Evolutionary conservation across 108 stramenopile genomes (phyloP), one percentile per base, ranked within the genome.

Genomic region (Skeletonema marinoi): DNA sequence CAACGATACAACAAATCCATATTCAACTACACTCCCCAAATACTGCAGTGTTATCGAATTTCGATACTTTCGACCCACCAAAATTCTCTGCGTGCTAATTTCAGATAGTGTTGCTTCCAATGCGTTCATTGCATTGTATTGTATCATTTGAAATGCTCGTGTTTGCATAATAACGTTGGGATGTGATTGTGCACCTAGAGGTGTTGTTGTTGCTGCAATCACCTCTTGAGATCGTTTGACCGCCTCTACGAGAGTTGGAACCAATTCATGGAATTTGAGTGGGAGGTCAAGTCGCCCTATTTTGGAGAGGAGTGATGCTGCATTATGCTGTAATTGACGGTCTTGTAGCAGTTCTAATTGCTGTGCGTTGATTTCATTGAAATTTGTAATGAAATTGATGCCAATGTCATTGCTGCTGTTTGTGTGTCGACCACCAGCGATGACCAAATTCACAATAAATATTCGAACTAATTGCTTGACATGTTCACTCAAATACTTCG

Each of bases 241-340:
- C 17, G 68, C 69, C 42, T 46, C 66, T 11, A 80, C 60, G 32
- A 84, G 51, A 10, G 83, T 65, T 19, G 83, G 83, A 31, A 84
- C 75, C 56, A 84, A 48, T 17, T 70, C 64, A 50, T 70, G 74
- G 50, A 84, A 84, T 54, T 77, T 63, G 31, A 79, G 30, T 21
- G 83, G 83, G 13, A 84, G 59, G 65, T 84, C 78, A 41, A 80
- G 50, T 64, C 78, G 66, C 0, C 63, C 78, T 29, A 80, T 70
- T 38, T 68, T 71, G 10, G 78, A 32, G n/a, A 84, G 61, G 12
- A 84, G 38, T 12, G 78, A 25, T 4, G 74, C 39, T 6, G 71
- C 75, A 66, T 70, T 78, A 21, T 7, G 65, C 41, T 80, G 83
- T 30, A 84, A 56, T 7, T 58, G 16, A 46, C 60, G 48, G 39